These are phyloP conservation scores for Stachybotrys elegans DNA, from an alignment of 2,329 filamentous ascomycete genomes.

Conservation along the genomic window DNA sequence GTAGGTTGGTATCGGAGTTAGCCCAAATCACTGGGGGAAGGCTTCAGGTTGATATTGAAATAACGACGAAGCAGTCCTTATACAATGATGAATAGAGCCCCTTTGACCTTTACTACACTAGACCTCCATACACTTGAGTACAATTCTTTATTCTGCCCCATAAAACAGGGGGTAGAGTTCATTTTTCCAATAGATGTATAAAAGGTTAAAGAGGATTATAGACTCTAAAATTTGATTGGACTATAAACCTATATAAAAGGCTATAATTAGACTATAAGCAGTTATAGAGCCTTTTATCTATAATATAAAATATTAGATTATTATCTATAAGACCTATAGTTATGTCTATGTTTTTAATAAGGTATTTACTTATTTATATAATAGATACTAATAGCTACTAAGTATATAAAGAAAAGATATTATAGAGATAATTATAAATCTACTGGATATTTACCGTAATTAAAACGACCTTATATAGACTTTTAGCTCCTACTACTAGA, in stretches of 20 bases:
- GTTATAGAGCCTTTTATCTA: neutral
- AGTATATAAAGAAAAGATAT: neutral
- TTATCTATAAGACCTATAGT: neutral
- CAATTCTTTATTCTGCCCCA: neutral
- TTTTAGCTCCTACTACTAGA: neutral
- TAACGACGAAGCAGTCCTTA: no score
- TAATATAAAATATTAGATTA: neutral
- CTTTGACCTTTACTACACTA: no score
- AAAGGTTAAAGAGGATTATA: neutral
- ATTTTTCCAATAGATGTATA: neutral
- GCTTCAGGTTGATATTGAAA: no score
- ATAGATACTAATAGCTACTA: neutral
- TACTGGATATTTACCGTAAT: neutral
- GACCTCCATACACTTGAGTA: neutral
- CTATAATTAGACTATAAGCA: neutral
- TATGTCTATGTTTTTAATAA: no score
- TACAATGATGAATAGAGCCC: no score
- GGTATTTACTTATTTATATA: neutral
- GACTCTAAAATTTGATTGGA: neutral
- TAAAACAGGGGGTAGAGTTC: neutral
- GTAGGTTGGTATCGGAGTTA: no score
- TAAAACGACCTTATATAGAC: neutral
- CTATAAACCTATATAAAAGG: neutral
- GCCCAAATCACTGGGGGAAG: no score
- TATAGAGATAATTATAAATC: no score